A percentile compares a stretch with the other conserved stretches of the same genome.
These are phyloP conservation scores for Gymnopilus junonius DNA, from an alignment of 768 basidiomycete genomes.

Conservation along the genomic window DNA sequence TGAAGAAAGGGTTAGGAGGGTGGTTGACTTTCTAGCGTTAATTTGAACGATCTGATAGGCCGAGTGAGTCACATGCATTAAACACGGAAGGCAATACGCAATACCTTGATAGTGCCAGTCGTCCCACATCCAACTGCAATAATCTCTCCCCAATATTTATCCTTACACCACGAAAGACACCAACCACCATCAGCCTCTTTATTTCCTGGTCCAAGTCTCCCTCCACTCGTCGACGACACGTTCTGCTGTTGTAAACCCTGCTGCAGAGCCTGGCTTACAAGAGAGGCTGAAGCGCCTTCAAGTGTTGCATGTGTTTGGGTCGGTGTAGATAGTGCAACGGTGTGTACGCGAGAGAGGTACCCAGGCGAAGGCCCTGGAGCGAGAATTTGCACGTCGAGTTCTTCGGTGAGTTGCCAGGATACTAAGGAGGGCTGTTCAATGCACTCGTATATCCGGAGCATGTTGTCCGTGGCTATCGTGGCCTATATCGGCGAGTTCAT, in stretches of 20 bases:
- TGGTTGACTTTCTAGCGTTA: conserved; percentile 67
- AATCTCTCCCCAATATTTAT: conserved; percentile 93
- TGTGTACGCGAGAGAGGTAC: conserved; percentile 51
- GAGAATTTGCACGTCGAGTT: conserved; percentile 72
- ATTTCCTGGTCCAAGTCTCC: conserved; percentile 53
- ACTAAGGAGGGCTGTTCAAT: conserved; percentile 74
- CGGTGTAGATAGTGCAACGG: conserved; percentile 69
- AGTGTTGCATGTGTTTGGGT: conserved; percentile 63
- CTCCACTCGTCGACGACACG: conserved; percentile 9
- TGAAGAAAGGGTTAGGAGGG: conserved; percentile 55
- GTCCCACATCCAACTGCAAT: conserved; percentile 79
- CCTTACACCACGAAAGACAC: conserved; percentile 96
- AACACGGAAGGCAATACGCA: too few relatives aligned
- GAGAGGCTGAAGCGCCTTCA: conserved; percentile 60
- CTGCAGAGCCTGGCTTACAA: conserved; percentile 68
- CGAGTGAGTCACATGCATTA: background rate
- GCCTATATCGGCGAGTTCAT: conserved; percentile 53
- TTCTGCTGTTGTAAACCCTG: conserved; percentile 46
- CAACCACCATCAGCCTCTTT: conserved; percentile 91
- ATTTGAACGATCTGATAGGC: conserved; percentile 71
- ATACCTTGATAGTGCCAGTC: conserved; percentile 76
- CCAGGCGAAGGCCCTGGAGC: conserved; percentile 47
- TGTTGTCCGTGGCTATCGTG: conserved; percentile 85
- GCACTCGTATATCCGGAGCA: conserved; percentile 90
- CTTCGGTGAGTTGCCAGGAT: conserved; percentile 78